Conservation (phyloP, 2,329 filamentous ascomycete genomes). For the Aspergillus luchuensis region DNA sequence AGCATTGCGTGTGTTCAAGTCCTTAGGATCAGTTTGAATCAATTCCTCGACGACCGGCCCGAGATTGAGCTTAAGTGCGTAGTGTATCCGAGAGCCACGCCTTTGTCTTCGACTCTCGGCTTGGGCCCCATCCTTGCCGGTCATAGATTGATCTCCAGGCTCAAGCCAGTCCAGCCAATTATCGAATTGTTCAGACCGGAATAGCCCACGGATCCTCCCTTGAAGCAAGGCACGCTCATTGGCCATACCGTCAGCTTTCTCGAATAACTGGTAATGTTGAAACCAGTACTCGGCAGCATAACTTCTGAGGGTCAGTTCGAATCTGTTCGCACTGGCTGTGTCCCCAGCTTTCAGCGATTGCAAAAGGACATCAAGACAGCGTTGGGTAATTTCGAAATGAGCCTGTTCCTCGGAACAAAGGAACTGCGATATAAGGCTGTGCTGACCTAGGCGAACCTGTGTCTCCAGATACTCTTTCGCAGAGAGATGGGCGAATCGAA, state of each 20-base stretch:
- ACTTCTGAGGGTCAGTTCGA: background rate
- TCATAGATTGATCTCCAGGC: background rate
- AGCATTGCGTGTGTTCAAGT: background rate
- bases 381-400: background rate
- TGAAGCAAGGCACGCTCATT: background rate
- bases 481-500: background rate
- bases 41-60: background rate
- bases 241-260: background rate
- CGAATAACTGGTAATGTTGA: background rate
- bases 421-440: background rate
- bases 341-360: background rate
- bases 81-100: background rate
- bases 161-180: background rate
- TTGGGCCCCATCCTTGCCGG: background rate
- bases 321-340: rapidly evolving
- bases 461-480: background rate
- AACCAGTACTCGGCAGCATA: background rate
- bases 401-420: background rate
- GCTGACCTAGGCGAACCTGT: background rate
- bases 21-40: background rate
- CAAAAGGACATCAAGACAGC: background rate
- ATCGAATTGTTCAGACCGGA: background rate
- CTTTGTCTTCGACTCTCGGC: background rate
- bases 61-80: background rate
- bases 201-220: background rate